Evolutionary conservation across 176 grass and related monocot genomes (phyloP).

Genomic region (Zea luxurians): DNA sequence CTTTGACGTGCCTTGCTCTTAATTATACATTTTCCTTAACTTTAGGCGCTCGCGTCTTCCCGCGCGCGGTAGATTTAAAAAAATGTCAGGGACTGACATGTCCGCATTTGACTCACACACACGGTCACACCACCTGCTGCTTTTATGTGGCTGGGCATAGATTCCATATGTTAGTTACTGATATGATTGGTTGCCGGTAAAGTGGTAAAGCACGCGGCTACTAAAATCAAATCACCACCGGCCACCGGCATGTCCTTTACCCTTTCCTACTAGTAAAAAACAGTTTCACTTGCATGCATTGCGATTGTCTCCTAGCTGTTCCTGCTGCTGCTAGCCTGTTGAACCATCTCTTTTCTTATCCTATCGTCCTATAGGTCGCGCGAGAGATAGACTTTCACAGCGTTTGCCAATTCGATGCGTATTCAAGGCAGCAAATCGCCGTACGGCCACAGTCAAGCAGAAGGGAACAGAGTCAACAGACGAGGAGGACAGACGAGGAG

Average conservation of each 20-base stretch:
- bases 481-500: neutral
- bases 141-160: neutral
- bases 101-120: neutral
- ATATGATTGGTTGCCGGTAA: constrained; percentile 33
- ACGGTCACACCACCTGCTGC: neutral
- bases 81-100: neutral
- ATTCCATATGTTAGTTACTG: constrained; percentile 19
- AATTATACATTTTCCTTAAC: too few species aligned
- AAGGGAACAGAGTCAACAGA: constrained; percentile 20
- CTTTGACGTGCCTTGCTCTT: too few species aligned
- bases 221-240: constrained; percentile 12
- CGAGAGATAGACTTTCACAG: neutral
- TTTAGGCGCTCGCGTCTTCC: neutral
- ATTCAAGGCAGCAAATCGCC: neutral
- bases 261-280: neutral
- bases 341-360: constrained; percentile 29
- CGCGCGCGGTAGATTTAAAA: constrained; percentile 40
- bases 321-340: neutral
- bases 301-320: neutral
- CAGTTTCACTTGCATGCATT: neutral
- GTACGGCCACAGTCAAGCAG: neutral
- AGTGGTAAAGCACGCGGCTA: constrained; percentile 36
- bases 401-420: constrained; percentile 11
- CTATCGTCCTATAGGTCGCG: neutral
- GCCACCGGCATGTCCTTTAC: neutral